These are phyloP conservation scores for Ceratobasidium sp. DNA, from an alignment of 1,284 basidiomycete species.

Conservation along the genomic window DNA sequence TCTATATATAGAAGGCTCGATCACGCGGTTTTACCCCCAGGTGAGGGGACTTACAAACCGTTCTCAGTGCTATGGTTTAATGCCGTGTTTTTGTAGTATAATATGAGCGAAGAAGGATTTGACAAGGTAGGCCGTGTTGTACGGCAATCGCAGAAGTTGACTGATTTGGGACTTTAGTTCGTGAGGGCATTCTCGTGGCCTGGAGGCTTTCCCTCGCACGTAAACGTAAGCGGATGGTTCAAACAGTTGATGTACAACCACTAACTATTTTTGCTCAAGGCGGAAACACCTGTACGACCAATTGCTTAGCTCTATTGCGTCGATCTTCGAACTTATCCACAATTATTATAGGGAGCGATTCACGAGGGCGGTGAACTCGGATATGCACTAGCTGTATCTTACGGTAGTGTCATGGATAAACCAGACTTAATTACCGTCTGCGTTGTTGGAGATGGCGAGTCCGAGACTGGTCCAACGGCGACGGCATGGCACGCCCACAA, in stretches of 20 bases:
- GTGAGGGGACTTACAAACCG: neutral
- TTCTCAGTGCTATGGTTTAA: no score
- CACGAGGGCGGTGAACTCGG: constrained; percentile 93
- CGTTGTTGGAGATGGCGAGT: constrained; percentile 86
- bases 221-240: constrained; percentile 46
- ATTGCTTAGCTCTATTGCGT: neutral
- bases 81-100: constrained; percentile 53
- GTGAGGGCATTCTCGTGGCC: constrained; percentile 52
- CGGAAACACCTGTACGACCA: constrained; percentile 18
- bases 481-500: constrained; percentile 64
- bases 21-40: constrained; percentile 19
- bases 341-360: constrained; percentile 78
- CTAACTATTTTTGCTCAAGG: neutral
- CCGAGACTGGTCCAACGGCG: constrained; percentile 85
- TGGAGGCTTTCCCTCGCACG: constrained; percentile 56
- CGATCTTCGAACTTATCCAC: neutral
- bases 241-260: neutral
- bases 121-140: constrained; percentile 69
- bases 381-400: constrained; percentile 83
- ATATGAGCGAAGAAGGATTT: constrained; percentile 67
- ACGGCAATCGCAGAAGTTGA: constrained; percentile 68
- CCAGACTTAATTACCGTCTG: constrained; percentile 81
- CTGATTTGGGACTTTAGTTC: constrained; percentile 52
- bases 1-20: constrained; percentile 30
- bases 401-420: constrained; percentile 87